A percentile compares a stretch with the other conserved stretches of the same genome.
phyloP scores from a whole-genome alignment of 2,329 filamentous ascomycete genomes.

The Exophiala sp. region DNA sequence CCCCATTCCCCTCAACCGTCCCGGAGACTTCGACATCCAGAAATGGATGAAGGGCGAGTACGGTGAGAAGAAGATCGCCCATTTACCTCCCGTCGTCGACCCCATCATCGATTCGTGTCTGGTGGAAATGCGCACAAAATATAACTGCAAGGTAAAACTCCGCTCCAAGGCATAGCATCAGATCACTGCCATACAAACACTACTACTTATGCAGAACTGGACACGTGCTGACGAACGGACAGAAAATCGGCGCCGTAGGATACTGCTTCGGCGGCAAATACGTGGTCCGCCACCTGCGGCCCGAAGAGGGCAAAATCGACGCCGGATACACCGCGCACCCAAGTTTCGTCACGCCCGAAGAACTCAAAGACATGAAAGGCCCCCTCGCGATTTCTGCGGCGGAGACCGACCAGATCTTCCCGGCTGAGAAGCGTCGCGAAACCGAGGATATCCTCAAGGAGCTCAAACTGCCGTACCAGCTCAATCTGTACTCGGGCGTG shows the following conservation, averaged over 20 bases:
- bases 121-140: conserved; percentile 34
- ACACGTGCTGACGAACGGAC: conserved; percentile 8
- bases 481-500: conserved; percentile 69
- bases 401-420: conserved; percentile 65
- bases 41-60: conserved; percentile 45
- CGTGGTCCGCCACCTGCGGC: conserved; percentile 63
- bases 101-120: conserved; percentile 51
- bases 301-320: conserved; percentile 57
- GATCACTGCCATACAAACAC: no score
- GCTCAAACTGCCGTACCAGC: conserved; percentile 64
- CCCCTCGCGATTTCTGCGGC: conserved; percentile 65
- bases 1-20: conserved; percentile 53
- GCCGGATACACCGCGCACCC: conserved; percentile 75
- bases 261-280: conserved; percentile 50
- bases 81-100: conserved; percentile 47
- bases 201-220: no score
- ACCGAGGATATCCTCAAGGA: conserved; percentile 62
- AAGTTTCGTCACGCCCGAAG: conserved; percentile 66
- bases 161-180: no score
- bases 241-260: conserved; percentile 32
- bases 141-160: conserved; percentile 31
- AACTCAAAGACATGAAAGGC: conserved; percentile 62
- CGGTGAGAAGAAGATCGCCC: conserved; percentile 30
- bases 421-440: conserved; percentile 59
- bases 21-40: conserved; percentile 48